Evolutionary conservation across 306 rosid species (phyloP), one percentile per base, ranked within the genome.

Genomic region (Geum urbanum): DNA sequence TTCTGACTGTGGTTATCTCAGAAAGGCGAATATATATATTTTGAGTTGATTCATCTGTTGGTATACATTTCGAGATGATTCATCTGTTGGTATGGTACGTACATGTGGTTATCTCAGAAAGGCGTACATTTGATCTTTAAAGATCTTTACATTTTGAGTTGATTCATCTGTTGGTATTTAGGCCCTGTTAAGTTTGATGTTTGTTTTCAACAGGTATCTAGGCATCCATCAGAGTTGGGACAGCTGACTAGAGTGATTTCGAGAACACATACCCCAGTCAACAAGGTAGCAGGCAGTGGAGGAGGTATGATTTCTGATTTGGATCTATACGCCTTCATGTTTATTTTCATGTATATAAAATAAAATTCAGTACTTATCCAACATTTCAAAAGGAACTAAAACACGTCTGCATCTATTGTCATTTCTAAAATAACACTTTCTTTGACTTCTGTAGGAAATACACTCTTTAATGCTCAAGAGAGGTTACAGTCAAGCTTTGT

Each of bases 401-500:
- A 20, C 12, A 22, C 60, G 53, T 74, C 70, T 67, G 40, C 49
- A 9, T 41, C 43, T 71, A 11, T 60, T 56, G 43, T 71, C 45
- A 24, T 43, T 69, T 55, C 12, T 65, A 72, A 37, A 47, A 32
- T 55, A 67, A 65, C 72, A 58, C 41, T 66, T 40, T 55, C 44
- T 64, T 72, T 71, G 13, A 66, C 53, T 44, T 77, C 3, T 81
- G 76, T 85, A 88, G 97, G 86, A 72, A 81, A 74, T 79, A 72
- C 79, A 72, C 47, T 81, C 47, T 58, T 78, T 63, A 59, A 63
- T 68, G 27, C 77, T 59, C 97, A 83, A 52, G 85, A 80, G 83
- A 82, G 91, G 84, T 85, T 66, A 72, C 90, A 74, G 18, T 94
- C 95, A 2, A 85, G 92, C 75, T 90, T 88, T 78, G 86, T 88